Percentiles rank a stretch among this genome's conserved stretches.
These are phyloP conservation scores for Protomyces arabidopsidicola DNA, from an alignment of 1,139 yeast species.

Conservation along the genomic window DNA sequence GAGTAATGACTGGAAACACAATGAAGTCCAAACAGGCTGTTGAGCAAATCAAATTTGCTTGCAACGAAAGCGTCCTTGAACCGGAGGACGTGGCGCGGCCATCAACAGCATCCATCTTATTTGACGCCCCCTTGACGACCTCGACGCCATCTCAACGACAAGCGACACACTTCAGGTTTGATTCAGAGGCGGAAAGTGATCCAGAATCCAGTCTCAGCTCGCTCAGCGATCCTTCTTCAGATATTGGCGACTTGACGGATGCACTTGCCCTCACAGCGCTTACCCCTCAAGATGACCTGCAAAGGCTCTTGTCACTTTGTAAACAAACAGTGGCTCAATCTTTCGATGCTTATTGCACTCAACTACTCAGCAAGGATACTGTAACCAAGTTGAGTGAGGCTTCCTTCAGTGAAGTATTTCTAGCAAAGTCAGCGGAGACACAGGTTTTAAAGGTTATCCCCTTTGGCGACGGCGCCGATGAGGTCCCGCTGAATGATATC, in stretches of 20 bases:
- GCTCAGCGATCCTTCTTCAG: not conserved
- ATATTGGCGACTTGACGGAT: not conserved
- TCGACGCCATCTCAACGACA: not conserved
- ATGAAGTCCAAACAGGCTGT: not conserved
- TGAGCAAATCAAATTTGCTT: not conserved
- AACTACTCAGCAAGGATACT: not conserved
- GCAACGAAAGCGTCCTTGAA: not conserved
- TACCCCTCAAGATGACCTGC: not conserved
- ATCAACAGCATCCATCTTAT: not conserved
- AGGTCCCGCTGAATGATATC: constrained; percentile 45
- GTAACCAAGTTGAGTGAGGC: constrained; percentile 46
- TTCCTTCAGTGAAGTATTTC: constrained; percentile 47
- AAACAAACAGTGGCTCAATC: not conserved
- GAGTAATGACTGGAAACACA: not conserved
- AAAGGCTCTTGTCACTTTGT: constrained; percentile 1
- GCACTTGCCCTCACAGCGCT: not conserved
- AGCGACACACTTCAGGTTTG: not conserved
- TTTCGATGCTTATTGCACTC: not conserved
- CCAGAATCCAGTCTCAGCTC: not conserved
- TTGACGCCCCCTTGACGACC: not conserved
- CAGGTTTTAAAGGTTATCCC: constrained; percentile 50
- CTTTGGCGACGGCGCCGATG: constrained; percentile 44
- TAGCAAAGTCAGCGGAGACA: constrained; percentile 32
- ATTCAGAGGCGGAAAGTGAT: not conserved
- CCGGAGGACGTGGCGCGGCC: not conserved